Conservation (phyloP, 1,284 basidiomycete genomes). For the Trametes pubescens region DNA sequence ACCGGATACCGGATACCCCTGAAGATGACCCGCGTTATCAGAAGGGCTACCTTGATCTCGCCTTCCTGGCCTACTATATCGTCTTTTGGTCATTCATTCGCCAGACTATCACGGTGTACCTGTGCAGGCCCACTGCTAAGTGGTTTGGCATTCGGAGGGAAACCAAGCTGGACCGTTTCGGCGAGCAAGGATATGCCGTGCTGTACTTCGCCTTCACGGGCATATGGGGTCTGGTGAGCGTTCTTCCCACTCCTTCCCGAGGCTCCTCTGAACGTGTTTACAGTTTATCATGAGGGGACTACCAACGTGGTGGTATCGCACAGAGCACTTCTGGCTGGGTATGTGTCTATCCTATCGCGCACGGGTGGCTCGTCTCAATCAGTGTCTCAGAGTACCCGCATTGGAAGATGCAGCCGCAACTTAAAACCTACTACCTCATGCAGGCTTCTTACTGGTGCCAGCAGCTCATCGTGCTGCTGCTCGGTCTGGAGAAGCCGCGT, state of each 20-base stretch:
- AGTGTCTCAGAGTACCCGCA: constrained; percentile 77
- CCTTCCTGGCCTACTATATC: constrained; percentile 89
- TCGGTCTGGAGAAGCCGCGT: constrained; percentile 91
- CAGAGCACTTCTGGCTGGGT: constrained; percentile 87
- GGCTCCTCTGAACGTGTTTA: constrained; percentile 7
- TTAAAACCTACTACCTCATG: constrained; percentile 94
- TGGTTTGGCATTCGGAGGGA: constrained; percentile 74
- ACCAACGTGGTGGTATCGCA: constrained; percentile 91
- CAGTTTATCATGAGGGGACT: constrained; percentile 88
- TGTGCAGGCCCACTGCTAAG: constrained; percentile 77
- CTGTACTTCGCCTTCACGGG: constrained; percentile 83
- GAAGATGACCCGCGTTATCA: constrained; percentile 69
- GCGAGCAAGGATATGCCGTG: constrained; percentile 90
- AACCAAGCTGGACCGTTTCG: constrained; percentile 83
- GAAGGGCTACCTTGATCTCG: constrained; percentile 83
- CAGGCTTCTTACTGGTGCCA: constrained; percentile 95
- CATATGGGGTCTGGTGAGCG: constrained; percentile 78
- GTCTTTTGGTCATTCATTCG: constrained; percentile 93
- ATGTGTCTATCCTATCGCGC: constrained; percentile 29
- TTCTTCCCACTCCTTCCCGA: not conserved
- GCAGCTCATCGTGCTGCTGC: constrained; percentile 87
- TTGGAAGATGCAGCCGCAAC: constrained; percentile 85
- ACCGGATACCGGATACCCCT: constrained; percentile 64
- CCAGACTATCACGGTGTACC: constrained; percentile 76
- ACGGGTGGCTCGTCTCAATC: not conserved